Evolutionary conservation across 2,329 filamentous ascomycete genomes (phyloP).

Genomic region (Blastomyces gilchristii): DNA sequence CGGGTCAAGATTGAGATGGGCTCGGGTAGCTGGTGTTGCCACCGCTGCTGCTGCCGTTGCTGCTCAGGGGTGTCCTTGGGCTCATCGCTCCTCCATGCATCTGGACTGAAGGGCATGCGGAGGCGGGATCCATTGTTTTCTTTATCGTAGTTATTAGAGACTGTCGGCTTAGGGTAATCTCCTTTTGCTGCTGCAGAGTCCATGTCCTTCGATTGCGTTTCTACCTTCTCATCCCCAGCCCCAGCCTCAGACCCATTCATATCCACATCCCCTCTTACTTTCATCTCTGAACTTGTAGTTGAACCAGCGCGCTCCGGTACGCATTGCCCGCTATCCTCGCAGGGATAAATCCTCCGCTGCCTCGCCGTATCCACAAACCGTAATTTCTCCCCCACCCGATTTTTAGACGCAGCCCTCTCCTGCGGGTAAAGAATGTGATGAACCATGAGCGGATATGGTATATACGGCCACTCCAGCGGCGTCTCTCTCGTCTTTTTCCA

Average conservation of each 20-base stretch:
- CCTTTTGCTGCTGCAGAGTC: neutral
- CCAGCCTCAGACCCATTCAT: neutral
- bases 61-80: neutral
- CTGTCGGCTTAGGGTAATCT: neutral
- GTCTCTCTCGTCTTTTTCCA: neutral
- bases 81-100: conserved; percentile 8
- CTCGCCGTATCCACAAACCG: neutral
- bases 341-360: neutral
- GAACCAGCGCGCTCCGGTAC: neutral
- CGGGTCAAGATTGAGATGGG: neutral
- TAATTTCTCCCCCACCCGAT: neutral
- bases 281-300: neutral
- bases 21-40: neutral
- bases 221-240: neutral
- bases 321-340: neutral
- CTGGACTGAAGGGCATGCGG: conserved; percentile 11
- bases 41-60: neutral
- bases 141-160: neutral
- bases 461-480: neutral
- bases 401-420: neutral
- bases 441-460: neutral
- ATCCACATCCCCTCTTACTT: neutral
- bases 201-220: neutral
- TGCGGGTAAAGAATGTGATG: neutral
- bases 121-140: neutral